phyloP scores from a whole-genome alignment of 106 monocot genomes.

The Acorus calamus region DNA sequence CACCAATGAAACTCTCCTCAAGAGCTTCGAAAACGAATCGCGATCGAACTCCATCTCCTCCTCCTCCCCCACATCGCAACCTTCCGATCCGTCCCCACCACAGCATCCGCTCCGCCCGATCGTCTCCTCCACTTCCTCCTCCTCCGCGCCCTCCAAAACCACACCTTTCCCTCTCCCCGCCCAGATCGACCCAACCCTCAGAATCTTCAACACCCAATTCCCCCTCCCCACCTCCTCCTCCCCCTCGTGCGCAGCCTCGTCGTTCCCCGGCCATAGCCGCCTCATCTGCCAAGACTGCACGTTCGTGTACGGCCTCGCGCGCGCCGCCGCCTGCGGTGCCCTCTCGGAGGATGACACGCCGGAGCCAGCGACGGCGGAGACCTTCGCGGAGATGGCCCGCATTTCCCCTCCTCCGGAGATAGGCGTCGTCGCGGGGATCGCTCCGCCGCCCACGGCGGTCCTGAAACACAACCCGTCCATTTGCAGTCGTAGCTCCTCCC shows the following conservation, averaged over 20 bases:
- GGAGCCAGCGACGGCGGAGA: not conserved
- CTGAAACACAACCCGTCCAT: constrained; percentile 32
- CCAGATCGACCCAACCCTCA: constrained; percentile 18
- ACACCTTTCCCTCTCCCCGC: constrained; percentile 2
- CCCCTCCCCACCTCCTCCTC: constrained; percentile 5
- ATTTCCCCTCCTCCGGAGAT: not conserved
- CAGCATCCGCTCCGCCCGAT: constrained; percentile 2
- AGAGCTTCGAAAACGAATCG: constrained; percentile 24
- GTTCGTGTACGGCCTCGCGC: not conserved
- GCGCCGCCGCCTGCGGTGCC: not conserved
- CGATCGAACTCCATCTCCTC: constrained; percentile 15
- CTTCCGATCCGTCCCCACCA: constrained; percentile 6
- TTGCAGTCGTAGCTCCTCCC: too few relatives aligned
- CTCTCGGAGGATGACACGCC: not conserved
- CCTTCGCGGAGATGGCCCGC: not conserved
- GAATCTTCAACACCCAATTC: constrained; percentile 37
- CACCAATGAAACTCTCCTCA: constrained; percentile 13
- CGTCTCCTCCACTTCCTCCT: constrained; percentile 2
- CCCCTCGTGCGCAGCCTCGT: not conserved
- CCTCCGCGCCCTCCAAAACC: not conserved
- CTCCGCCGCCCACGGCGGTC: constrained; percentile 2
- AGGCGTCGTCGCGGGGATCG: not conserved
- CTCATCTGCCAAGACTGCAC: constrained; percentile 5
- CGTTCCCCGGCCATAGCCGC: not conserved
- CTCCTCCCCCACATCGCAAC: constrained; percentile 6